These are phyloP conservation scores for Encephalitozoon hellem DNA, from an alignment of 371 early-diverging fungal genomes.

Conservation along the genomic window DNA sequence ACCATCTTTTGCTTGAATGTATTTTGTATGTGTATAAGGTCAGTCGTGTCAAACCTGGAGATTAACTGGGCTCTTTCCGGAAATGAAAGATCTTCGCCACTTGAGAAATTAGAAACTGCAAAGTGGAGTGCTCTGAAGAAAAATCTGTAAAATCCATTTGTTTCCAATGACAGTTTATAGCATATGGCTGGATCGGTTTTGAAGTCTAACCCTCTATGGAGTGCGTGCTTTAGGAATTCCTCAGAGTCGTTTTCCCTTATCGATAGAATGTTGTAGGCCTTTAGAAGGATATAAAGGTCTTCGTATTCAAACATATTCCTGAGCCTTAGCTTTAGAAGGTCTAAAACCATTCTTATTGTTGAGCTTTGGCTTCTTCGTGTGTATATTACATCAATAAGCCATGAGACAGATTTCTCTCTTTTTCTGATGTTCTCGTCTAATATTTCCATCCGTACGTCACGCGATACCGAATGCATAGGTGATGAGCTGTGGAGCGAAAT, in stretches of 20 bases:
- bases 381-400: conserved; percentile 12
- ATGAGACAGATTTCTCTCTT: conserved; percentile 1
- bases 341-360: neutral
- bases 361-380: neutral
- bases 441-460: neutral
- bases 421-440: neutral
- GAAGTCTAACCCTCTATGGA: neutral
- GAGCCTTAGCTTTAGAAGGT: conserved; percentile 8
- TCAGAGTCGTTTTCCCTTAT: conserved; percentile 2
- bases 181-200: neutral
- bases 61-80: neutral
- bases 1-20: conserved; percentile 6
- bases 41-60: neutral
- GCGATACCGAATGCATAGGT: neutral
- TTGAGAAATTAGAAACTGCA: neutral
- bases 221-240: neutral
- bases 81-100: neutral
- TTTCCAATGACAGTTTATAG: neutral
- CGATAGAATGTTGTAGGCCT: conserved; percentile 16
- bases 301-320: neutral
- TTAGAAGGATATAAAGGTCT: conserved; percentile 14
- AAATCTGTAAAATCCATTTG: conserved; percentile 11
- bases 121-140: neutral
- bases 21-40: conserved; percentile 10
- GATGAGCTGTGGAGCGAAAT: neutral